Evolutionary conservation across 2,329 filamentous ascomycete genomes (phyloP).

Genomic region (Cladosporium phlei): DNA sequence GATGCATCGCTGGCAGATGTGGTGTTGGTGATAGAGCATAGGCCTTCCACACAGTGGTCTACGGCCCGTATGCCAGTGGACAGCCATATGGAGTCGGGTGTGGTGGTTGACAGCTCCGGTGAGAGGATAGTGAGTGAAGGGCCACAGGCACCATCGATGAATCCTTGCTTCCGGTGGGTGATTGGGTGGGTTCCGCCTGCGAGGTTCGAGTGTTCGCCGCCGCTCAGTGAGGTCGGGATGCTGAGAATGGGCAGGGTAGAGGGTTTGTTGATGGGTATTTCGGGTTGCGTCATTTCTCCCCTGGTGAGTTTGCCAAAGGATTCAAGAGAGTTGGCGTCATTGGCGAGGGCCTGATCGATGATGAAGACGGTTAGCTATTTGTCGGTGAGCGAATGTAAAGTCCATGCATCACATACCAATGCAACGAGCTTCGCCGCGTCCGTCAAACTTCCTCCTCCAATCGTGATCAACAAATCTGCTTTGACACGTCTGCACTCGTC

Average conservation of each 20-base stretch:
- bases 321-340: slow-evolving; percentile 14
- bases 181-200: slow-evolving; percentile 36
- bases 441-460: slow-evolving; percentile 54
- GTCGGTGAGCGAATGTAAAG: no score
- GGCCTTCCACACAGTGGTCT: slow-evolving; percentile 55
- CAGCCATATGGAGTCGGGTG: slow-evolving; percentile 52
- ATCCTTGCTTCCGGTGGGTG: slow-evolving; percentile 21
- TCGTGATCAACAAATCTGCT: slow-evolving; percentile 50
- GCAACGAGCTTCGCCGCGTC: slow-evolving; percentile 53
- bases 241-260: slow-evolving; percentile 17
- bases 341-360: slow-evolving; percentile 16
- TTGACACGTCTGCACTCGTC: slow-evolving; percentile 35
- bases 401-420: slow-evolving; percentile 28
- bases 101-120: slow-evolving; percentile 47
- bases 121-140: slow-evolving; percentile 54
- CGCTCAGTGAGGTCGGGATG: slow-evolving; percentile 20
- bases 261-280: neutral
- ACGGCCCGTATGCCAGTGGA: slow-evolving; percentile 54
- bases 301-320: slow-evolving; percentile 10
- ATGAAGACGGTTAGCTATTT: no score
- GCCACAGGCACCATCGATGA: slow-evolving; percentile 35
- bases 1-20: slow-evolving; percentile 32
- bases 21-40: slow-evolving; percentile 39
- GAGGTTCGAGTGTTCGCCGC: slow-evolving; percentile 32
- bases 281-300: slow-evolving; percentile 9